These are phyloP conservation scores for Curvularia spicifera DNA, from an alignment of 2,329 filamentous ascomycete genomes.

Conservation along the genomic window DNA sequence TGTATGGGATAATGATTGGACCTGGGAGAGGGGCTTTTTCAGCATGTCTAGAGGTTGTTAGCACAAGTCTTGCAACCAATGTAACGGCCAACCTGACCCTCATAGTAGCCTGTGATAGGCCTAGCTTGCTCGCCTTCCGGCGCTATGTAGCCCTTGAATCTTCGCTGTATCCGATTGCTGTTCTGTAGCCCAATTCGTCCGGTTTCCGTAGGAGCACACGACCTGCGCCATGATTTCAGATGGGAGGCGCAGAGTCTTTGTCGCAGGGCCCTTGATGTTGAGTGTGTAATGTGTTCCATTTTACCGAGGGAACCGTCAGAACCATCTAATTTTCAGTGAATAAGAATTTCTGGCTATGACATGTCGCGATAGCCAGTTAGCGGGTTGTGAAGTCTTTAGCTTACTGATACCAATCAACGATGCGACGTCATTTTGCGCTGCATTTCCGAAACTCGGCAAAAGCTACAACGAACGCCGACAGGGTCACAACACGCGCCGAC, in stretches of 20 bases:
- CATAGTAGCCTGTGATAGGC: conserved; percentile 49
- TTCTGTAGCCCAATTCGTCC: conserved; percentile 41
- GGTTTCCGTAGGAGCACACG: conserved; percentile 1
- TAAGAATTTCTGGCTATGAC: conserved; percentile 1
- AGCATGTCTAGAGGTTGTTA: conserved; percentile 47
- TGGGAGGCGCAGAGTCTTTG: conserved; percentile 36
- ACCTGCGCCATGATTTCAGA: conserved; percentile 24
- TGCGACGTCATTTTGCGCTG: conserved; percentile 45
- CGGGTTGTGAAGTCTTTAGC: conserved; percentile 9
- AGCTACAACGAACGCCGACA: conserved; percentile 30
- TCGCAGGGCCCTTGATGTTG: conserved; percentile 28
- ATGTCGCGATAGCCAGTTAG: conserved; percentile 6
- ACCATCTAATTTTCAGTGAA: background rate
- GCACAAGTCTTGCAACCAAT: background rate
- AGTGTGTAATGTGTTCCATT: conserved; percentile 27
- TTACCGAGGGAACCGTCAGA: background rate
- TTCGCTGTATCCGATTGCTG: conserved; percentile 45
- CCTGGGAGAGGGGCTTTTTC: conserved; percentile 36
- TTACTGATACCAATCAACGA: conserved; percentile 17
- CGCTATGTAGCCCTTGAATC: conserved; percentile 47
- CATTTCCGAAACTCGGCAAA: conserved; percentile 37
- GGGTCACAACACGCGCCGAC: conserved; percentile 36
- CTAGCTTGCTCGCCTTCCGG: conserved; percentile 47
- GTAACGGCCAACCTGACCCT: conserved; percentile 28
- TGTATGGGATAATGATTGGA: conserved; percentile 43